A percentile compares a stretch with the other conserved stretches of the same genome.
phyloP scores from a whole-genome alignment of 305 asterid genomes.

The Fraxinus velutina region DNA sequence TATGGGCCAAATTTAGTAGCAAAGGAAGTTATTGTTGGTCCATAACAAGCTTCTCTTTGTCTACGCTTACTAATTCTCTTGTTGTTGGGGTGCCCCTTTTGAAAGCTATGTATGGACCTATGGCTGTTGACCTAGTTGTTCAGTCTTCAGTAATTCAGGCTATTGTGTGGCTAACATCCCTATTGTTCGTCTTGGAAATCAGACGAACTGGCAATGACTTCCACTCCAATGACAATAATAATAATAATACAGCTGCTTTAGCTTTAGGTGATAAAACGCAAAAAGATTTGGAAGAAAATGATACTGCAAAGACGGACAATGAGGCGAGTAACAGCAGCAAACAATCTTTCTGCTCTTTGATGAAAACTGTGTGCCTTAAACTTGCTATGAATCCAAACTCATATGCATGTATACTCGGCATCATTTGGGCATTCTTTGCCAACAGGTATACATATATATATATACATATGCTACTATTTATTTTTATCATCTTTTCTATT shows the following conservation, averaged over 20 bases:
- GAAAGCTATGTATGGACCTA: conserved; percentile 53
- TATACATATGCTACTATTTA: not conserved
- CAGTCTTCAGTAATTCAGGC: conserved; percentile 52
- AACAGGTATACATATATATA: conserved; percentile 31
- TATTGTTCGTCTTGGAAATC: conserved; percentile 44
- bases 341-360: conserved; percentile 37
- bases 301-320: not conserved
- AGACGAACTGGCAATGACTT: conserved; percentile 30
- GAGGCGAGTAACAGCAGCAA: not conserved
- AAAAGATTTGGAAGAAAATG: conserved; percentile 20
- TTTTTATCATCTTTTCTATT: not conserved
- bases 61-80: conserved; percentile 46
- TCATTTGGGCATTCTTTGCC: conserved; percentile 54
- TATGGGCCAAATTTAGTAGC: conserved; percentile 42
- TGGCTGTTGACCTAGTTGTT: conserved; percentile 48
- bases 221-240: not conserved
- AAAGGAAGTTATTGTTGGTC: conserved; percentile 47
- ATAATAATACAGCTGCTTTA: not conserved
- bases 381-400: conserved; percentile 58
- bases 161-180: conserved; percentile 46
- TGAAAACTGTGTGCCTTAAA: conserved; percentile 41
- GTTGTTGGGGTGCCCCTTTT: conserved; percentile 59
- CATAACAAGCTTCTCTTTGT: conserved; percentile 53
- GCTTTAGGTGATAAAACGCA: not conserved
- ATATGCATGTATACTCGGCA: conserved; percentile 48